phyloP scores from a whole-genome alignment of 257 asterid species.

The Nicotiana knightiana region DNA sequence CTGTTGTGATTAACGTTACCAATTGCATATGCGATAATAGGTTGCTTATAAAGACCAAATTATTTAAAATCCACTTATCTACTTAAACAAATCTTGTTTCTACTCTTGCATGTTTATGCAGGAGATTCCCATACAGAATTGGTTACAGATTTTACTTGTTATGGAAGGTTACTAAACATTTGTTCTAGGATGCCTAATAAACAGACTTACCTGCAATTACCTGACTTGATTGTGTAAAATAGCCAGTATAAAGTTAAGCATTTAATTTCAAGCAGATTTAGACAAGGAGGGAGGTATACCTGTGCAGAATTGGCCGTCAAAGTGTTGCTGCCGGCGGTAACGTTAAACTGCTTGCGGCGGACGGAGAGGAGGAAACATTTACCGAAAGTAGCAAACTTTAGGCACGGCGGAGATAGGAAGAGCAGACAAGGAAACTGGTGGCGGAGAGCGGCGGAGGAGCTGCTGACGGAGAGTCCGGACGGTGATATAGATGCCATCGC shows the following conservation, averaged over 20 bases:
- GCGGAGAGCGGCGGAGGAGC: slow-evolving; percentile 18
- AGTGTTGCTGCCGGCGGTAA: slow-evolving; percentile 25
- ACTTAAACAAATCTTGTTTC: background rate
- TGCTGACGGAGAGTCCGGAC: slow-evolving; percentile 14
- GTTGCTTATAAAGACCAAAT: background rate
- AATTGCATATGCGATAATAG: background rate
- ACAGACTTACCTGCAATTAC: too few relatives aligned
- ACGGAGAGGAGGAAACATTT: slow-evolving; percentile 17
- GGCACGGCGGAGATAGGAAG: slow-evolving; percentile 9
- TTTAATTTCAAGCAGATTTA: background rate
- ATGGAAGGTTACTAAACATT: too few relatives aligned
- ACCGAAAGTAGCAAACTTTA: background rate
- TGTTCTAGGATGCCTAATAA: too few relatives aligned
- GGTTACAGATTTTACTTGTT: too few relatives aligned
- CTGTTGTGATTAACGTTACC: background rate
- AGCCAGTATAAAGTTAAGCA: background rate
- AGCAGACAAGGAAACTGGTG: slow-evolving; percentile 18
- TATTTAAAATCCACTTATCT: background rate
- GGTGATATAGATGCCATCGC: background rate
- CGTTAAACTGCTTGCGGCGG: slow-evolving; percentile 12
- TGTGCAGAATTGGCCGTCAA: slow-evolving; percentile 28
- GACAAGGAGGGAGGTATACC: slow-evolving; percentile 17
- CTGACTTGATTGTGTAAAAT: background rate
- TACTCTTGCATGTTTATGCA: background rate
- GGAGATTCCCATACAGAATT: background rate